Evolutionary conservation across 805 yeast genomes (phyloP), one percentile per base, ranked within the genome.

Genomic region (Debaryomyces maramus): DNA sequence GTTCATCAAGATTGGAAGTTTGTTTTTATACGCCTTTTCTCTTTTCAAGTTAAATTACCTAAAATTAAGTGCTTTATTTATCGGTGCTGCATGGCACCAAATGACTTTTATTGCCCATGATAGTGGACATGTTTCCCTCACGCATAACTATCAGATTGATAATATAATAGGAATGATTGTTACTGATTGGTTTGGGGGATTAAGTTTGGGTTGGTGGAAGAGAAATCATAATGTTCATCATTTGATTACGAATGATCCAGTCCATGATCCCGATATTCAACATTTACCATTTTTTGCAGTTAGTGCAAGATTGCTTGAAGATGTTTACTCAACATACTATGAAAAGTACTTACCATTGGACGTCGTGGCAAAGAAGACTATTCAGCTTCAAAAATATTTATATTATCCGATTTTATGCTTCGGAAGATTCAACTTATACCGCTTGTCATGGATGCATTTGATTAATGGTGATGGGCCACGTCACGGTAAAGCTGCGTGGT

Each of bases 141-240:
- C 95, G 0, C 97, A 88, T 58, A 70, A 85, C 51, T 88, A 84
- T 61, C 84, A 81, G 49, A 33, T 78, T 7, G 97, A 88, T 60
- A 88, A 83, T 55, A 57, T 84, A 14, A 70, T 86, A 41, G 95
- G 95, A 1, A 78, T 82, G 60, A 36, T 78, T 2, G 69, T 88
- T 36, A 95, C 96, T 1, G 80, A 86, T 46, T 88, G 74, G 69
- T 62, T 81, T 37, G 97, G 97, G n/a, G 97, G 97, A 0, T 70
- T 88, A 30, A 85, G 95, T 33, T 56, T 88, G 15, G 95, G 96
- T 2, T 88, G 97, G 97, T 88, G 97, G 97, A 89, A 88, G 52
- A 72, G 90, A 38, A 88, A 86, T 61, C 97, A 88, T 63, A 88
- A 88, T 58, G 95, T 88, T n/a, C 97, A 88, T 61, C 97, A 88